phyloP scores from a whole-genome alignment of 2,329 filamentous ascomycete genomes.

The Pestalotiopsis sp. region DNA sequence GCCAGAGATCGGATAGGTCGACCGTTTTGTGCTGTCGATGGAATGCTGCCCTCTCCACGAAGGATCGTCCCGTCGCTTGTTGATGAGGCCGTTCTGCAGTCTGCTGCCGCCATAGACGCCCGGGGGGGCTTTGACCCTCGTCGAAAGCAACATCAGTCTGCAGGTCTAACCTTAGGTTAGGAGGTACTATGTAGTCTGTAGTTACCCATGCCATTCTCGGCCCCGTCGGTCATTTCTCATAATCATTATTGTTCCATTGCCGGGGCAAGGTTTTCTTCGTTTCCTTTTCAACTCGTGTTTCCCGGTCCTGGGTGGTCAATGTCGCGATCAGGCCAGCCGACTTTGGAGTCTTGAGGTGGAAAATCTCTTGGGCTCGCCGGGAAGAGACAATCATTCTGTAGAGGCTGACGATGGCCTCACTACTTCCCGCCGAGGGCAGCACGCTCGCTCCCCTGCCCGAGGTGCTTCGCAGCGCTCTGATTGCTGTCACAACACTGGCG shows the following conservation, averaged over 20 bases:
- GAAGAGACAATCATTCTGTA: neutral
- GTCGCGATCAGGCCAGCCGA: neutral
- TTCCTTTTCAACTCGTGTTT: neutral
- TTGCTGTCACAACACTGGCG: slow-evolving; percentile 6
- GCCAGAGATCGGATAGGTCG: neutral
- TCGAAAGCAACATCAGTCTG: neutral
- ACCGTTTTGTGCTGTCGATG: neutral
- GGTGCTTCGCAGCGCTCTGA: neutral
- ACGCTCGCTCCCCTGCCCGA: slow-evolving; percentile 9
- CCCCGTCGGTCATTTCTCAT: neutral
- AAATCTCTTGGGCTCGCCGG: neutral
- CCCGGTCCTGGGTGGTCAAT: neutral
- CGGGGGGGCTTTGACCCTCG: slow-evolving; percentile 2
- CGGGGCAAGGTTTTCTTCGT: neutral
- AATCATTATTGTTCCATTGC: neutral
- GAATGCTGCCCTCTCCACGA: neutral
- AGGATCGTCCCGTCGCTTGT: slow-evolving; percentile 3
- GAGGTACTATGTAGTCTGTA: neutral
- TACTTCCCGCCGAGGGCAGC: neutral
- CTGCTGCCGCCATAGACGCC: slow-evolving; percentile 5
- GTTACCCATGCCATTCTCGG: neutral
- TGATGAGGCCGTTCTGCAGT: neutral
- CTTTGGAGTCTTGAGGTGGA: neutral
- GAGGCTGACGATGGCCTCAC: slow-evolving; percentile 1
- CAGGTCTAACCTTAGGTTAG: neutral